phyloP scores from a whole-genome alignment of 306 rosid genomes.

The Acacia acuminata region DNA sequence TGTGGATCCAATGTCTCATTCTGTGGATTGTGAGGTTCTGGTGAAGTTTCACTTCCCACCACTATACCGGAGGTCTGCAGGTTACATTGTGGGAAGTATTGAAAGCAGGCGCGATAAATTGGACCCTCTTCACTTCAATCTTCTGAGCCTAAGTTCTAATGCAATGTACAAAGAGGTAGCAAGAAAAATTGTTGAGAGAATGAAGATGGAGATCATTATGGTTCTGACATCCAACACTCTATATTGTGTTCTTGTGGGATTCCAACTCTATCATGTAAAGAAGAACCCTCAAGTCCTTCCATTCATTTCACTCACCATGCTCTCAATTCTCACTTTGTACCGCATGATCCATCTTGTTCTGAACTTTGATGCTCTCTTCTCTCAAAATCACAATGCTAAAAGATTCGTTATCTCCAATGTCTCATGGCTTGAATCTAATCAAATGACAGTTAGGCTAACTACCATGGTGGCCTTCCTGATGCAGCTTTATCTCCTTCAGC shows the following conservation, averaged over 20 bases:
- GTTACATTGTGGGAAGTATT: constrained; percentile 44
- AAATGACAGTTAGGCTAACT: constrained; percentile 44
- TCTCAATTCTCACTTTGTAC: constrained; percentile 47
- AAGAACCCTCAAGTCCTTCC: constrained; percentile 53
- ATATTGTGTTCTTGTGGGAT: constrained; percentile 50
- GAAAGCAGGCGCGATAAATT: constrained; percentile 50
- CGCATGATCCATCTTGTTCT: constrained; percentile 57
- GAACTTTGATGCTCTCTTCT: constrained; percentile 62
- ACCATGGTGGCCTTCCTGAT: constrained; percentile 58
- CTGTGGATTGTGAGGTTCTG: constrained; percentile 55
- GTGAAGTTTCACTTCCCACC: constrained; percentile 58
- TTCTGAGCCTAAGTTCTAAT: constrained; percentile 37
- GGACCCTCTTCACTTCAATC: constrained; percentile 53
- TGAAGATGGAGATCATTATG: constrained; percentile 57
- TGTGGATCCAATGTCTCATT: constrained; percentile 2
- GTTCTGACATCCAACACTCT: constrained; percentile 60
- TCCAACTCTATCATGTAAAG: constrained; percentile 61
- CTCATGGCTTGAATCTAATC: constrained; percentile 60
- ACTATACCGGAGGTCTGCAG: neutral
- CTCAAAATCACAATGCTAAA: constrained; percentile 18
- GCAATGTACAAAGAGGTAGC: constrained; percentile 7
- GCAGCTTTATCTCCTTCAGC: constrained; percentile 56
- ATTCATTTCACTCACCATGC: constrained; percentile 57
- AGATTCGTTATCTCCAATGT: constrained; percentile 31
- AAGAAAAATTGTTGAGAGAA: constrained; percentile 41